Percentiles rank a stretch among this genome's conserved stretches.
These are phyloP conservation scores for Penicillium sp. DNA, from an alignment of 2,329 filamentous ascomycete genomes.

Conservation along the genomic window DNA sequence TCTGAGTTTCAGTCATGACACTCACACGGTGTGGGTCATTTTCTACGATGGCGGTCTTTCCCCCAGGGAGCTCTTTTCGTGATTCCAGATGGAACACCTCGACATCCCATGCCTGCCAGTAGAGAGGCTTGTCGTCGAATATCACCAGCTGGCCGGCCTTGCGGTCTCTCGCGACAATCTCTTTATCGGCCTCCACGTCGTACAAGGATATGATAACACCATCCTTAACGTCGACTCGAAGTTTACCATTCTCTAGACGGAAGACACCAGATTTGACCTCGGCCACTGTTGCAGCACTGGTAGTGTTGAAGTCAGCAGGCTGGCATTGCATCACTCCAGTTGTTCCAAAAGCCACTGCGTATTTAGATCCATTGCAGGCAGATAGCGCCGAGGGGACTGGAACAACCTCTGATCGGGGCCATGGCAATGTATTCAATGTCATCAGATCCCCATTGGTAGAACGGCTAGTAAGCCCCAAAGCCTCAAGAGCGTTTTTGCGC, in stretches of 20 bases:
- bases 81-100: conserved; percentile 94
- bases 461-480: conserved; percentile 61
- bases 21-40: conserved; percentile 73
- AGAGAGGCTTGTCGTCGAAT: conserved; percentile 94
- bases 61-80: conserved; percentile 69
- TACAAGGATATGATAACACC: conserved; percentile 83
- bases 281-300: conserved; percentile 46
- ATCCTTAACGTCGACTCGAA: conserved; percentile 68
- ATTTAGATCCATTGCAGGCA: conserved; percentile 29
- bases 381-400: conserved; percentile 52
- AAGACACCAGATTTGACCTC: conserved; percentile 63
- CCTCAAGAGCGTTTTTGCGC: conserved; percentile 65
- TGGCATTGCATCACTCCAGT: conserved; percentile 45
- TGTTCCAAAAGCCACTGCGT: conserved; percentile 49
- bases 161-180: conserved; percentile 68
- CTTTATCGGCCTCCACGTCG: conserved; percentile 70
- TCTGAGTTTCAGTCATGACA: conserved; percentile 78
- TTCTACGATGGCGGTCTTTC: conserved; percentile 69
- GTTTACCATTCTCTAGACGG: conserved; percentile 73
- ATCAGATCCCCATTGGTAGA: conserved; percentile 50
- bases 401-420: conserved; percentile 74
- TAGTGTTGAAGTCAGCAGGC: conserved; percentile 23
- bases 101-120: conserved; percentile 98
- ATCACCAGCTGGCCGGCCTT: conserved; percentile 91
- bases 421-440: conserved; percentile 82